A percentile compares a stretch with the other conserved stretches of the same genome.
Conservation (phyloP, 2,329 filamentous ascomycete genomes). For the Gyromitra esculenta region DNA sequence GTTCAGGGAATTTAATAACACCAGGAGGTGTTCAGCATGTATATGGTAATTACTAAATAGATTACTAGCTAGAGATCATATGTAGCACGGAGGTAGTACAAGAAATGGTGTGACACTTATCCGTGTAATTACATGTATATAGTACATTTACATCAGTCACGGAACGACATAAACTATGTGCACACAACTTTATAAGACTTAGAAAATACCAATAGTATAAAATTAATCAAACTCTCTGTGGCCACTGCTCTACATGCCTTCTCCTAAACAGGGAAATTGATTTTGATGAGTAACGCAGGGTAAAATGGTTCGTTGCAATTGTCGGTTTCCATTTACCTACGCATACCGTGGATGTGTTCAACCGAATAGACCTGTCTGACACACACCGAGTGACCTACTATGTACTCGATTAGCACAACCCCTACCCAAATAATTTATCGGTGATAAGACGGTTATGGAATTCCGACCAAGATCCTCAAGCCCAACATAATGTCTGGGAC, state of each 20-base stretch:
- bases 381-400: conserved; percentile 2
- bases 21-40: not conserved
- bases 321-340: not conserved
- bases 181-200: not conserved
- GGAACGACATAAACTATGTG: not conserved
- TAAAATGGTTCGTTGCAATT: not conserved
- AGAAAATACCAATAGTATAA: not conserved
- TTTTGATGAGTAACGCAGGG: not conserved
- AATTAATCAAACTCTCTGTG: not conserved
- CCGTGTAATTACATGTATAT: not conserved
- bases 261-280: not conserved
- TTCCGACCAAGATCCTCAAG: not conserved
- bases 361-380: not conserved
- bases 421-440: not conserved
- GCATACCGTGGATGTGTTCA: not conserved
- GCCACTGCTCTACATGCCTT: not conserved
- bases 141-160: not conserved
- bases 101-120: too few species aligned
- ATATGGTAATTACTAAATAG: too few species aligned
- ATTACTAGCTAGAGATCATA: too few species aligned
- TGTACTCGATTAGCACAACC: not conserved
- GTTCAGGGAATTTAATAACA: not conserved
- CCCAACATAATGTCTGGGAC: not conserved
- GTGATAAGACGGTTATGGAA: not conserved
- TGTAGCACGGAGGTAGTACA: too few species aligned